Conservation (phyloP, 345 rosid genomes). For the Lumnitzera racemosa region DNA sequence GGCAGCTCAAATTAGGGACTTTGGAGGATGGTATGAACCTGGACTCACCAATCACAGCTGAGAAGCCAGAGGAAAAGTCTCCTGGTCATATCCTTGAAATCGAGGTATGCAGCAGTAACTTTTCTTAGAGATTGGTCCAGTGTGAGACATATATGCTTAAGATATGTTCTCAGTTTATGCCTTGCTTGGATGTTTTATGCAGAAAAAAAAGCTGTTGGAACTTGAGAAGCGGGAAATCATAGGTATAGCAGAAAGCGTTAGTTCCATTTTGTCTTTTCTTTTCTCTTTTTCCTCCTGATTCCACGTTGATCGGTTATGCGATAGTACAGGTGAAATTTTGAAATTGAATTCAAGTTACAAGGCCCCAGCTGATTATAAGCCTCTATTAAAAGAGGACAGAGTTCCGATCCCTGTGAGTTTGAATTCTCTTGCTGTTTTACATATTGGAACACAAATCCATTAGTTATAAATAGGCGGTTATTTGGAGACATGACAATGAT, state of each 20-base stretch:
- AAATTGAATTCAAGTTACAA: conserved; percentile 77
- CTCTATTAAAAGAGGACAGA: conserved; percentile 66
- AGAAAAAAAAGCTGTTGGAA: conserved; percentile 54
- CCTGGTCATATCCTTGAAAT: conserved; percentile 18
- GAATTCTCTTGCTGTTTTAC: conserved; percentile 5
- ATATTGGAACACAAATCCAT: too few species aligned
- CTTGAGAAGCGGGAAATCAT: conserved; percentile 17
- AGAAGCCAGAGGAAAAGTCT: conserved; percentile 22
- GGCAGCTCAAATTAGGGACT: conserved; percentile 50
- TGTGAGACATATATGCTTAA: too few species aligned
- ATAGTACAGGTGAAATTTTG: conserved; percentile 64
- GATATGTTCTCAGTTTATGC: conserved; percentile 5
- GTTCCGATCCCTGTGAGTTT: conserved; percentile 75
- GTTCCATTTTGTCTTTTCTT: neutral
- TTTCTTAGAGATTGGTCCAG: neutral
- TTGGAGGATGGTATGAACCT: conserved; percentile 26
- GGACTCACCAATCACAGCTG: conserved; percentile 21
- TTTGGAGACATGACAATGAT: too few species aligned
- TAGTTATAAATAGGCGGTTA: too few species aligned
- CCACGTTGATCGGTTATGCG: conserved; percentile 3
- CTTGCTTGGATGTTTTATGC: conserved; percentile 22
- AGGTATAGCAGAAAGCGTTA: conserved; percentile 38
- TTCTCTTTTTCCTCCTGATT: neutral
- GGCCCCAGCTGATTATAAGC: conserved; percentile 77
- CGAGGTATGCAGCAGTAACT: conserved; percentile 27